Conservation (phyloP, 2,329 filamentous ascomycete species). For the Neopestalotiopsis clavispora region DNA sequence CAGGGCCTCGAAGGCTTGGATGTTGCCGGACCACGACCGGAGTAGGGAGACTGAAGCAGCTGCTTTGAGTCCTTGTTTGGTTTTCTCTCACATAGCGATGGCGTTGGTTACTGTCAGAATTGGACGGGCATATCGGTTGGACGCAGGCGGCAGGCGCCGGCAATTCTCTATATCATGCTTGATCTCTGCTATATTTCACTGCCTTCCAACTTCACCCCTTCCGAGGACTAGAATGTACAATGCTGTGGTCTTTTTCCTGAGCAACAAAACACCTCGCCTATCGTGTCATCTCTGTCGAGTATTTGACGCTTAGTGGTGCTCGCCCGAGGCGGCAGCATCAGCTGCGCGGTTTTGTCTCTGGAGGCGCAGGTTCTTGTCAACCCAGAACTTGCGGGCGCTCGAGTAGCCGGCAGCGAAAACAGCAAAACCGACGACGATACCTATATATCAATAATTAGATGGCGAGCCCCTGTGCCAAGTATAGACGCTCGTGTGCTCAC, state of each 20-base stretch:
- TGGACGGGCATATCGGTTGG: not conserved
- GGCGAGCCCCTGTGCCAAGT: not conserved
- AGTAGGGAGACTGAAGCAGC: constrained; percentile 49
- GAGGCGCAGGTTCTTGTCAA: constrained; percentile 93
- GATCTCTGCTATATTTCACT: constrained; percentile 30
- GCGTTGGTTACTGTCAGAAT: constrained; percentile 30
- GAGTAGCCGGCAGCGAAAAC: constrained; percentile 84
- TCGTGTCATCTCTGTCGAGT: constrained; percentile 16
- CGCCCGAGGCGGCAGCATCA: constrained; percentile 38
- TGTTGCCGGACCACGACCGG: constrained; percentile 87
- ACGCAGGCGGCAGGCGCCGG: constrained; percentile 23
- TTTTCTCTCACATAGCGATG: constrained; percentile 35
- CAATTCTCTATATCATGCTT: constrained; percentile 30
- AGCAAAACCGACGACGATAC: constrained; percentile 86
- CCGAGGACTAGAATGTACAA: constrained; percentile 36
- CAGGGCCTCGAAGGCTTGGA: constrained; percentile 92
- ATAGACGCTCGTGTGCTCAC: constrained; percentile 58
- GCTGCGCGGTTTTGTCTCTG: constrained; percentile 67
- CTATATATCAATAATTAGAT: constrained; percentile 50
- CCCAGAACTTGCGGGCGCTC: constrained; percentile 77
- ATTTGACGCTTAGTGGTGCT: constrained; percentile 38
- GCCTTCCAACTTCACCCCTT: constrained; percentile 20
- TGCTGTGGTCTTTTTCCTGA: constrained; percentile 25
- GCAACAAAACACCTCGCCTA: constrained; percentile 22
- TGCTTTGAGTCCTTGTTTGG: constrained; percentile 21